Conservation (phyloP, 2,329 filamentous ascomycete genomes). For the Scytalidium lignicola region DNA sequence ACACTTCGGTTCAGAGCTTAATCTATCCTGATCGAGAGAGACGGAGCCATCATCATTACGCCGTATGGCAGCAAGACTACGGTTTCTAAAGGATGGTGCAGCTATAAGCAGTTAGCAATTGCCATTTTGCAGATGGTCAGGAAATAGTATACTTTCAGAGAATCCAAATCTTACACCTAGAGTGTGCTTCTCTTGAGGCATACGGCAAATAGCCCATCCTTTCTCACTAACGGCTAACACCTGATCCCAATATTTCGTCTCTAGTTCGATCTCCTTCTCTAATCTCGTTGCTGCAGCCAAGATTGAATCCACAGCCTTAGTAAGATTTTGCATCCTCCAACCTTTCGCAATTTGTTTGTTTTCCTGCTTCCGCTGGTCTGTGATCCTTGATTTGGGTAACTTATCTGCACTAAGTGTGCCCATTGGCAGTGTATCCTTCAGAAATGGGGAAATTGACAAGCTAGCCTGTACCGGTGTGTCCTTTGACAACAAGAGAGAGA, state of each 20-base stretch:
- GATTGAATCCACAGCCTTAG: slow-evolving; percentile 68
- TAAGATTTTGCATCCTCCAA: slow-evolving; percentile 74
- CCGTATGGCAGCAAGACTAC: slow-evolving; percentile 75
- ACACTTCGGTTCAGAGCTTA: slow-evolving; percentile 46
- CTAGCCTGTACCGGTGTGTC: slow-evolving; percentile 67
- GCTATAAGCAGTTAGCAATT: slow-evolving; percentile 34
- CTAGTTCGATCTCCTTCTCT: slow-evolving; percentile 69
- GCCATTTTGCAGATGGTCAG: not conserved
- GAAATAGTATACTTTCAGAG: slow-evolving; percentile 47
- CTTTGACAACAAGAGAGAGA: slow-evolving; percentile 81
- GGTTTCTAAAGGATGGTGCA: slow-evolving; percentile 54
- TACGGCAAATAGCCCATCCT: slow-evolving; percentile 79
- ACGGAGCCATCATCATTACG: slow-evolving; percentile 71
- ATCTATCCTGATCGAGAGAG: slow-evolving; percentile 58
- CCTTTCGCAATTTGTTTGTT: slow-evolving; percentile 57
- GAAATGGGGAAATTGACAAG: slow-evolving; percentile 61
- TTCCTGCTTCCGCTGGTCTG: slow-evolving; percentile 49
- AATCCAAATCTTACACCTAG: slow-evolving; percentile 89
- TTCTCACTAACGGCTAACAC: slow-evolving; percentile 74
- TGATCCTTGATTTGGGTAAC: slow-evolving; percentile 55
- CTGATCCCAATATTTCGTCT: slow-evolving; percentile 86
- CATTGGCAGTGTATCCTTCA: slow-evolving; percentile 67
- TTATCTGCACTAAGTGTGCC: slow-evolving; percentile 69
- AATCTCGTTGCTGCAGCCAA: slow-evolving; percentile 67
- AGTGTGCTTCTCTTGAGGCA: slow-evolving; percentile 67